Conservation (phyloP, 208 protist genomes). For the Tritrichomonas foetus region DNA sequence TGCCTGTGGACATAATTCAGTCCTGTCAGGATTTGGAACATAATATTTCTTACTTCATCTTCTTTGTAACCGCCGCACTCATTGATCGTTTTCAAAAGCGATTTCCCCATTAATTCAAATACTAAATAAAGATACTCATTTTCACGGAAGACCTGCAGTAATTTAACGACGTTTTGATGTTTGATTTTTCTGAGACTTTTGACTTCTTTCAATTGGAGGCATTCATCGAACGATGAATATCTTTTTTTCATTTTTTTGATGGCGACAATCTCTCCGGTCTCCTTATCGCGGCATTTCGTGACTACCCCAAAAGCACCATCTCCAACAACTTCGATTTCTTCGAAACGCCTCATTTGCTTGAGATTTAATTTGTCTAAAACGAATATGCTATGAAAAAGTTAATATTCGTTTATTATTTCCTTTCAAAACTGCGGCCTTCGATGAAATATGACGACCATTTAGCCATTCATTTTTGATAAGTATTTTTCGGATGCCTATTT, state of each 20-base stretch:
- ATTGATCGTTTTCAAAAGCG: background rate
- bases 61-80: background rate
- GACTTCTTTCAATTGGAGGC: conserved; percentile 82
- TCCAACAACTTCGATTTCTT: conserved; percentile 78
- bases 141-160: conserved; percentile 27
- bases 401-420: too few relatives aligned
- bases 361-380: background rate
- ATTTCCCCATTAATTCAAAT: conserved; percentile 15
- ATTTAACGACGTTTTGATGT: conserved; percentile 21
- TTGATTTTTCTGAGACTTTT: conserved; percentile 22
- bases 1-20: background rate
- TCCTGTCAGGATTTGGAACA: background rate
- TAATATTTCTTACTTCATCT: background rate
- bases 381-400: background rate
- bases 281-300: conserved; percentile 74
- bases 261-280: conserved; percentile 83
- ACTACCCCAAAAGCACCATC: conserved; percentile 90
- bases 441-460: too few relatives aligned
- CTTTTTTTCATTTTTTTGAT: conserved; percentile 97
- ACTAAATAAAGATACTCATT: conserved; percentile 37
- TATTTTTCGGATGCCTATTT: too few relatives aligned
- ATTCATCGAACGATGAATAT: conserved; percentile 93
- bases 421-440: too few relatives aligned
- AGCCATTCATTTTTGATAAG: too few relatives aligned
- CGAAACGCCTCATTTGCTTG: conserved; percentile 65